Conservation (phyloP, 2,329 filamentous ascomycete species). For the Juglanconis oblonga region DNA sequence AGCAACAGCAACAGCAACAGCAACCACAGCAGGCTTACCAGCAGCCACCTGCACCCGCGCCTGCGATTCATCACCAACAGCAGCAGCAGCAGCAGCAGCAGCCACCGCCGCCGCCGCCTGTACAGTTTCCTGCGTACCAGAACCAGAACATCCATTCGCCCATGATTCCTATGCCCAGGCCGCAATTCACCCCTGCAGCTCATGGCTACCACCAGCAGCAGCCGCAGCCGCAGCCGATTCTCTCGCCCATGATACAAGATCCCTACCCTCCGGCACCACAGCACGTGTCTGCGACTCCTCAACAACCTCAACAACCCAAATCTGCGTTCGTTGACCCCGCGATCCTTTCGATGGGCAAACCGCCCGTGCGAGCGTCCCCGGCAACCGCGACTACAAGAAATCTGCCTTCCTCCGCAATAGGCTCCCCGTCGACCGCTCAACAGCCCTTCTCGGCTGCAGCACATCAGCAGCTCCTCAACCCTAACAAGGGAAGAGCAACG, state of each 20-base stretch:
- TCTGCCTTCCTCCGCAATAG: not conserved
- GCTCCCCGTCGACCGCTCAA: conserved; percentile 22
- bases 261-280: not conserved
- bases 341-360: conserved; percentile 66
- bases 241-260: not conserved
- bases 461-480: not conserved
- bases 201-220: conserved; percentile 3
- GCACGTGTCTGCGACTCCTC: not conserved
- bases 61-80: conserved; percentile 1
- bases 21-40: not conserved
- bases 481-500: not conserved
- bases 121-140: conserved; percentile 5
- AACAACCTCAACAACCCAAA: conserved; percentile 26
- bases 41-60: conserved; percentile 5
- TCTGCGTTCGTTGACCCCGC: conserved; percentile 73
- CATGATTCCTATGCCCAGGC: not conserved
- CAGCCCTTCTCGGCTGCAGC: conserved; percentile 16
- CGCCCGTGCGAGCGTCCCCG: conserved; percentile 29
- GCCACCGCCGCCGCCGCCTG: conserved; percentile 9
- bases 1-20: not conserved
- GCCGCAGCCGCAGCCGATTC: not conserved
- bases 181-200: not conserved
- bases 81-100: not conserved
- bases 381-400: not conserved
- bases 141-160: conserved; percentile 1